Percentiles rank a stretch among this genome's conserved stretches.
Conservation (phyloP, 768 basidiomycete genomes). For the Kwoniella shandongensis region DNA sequence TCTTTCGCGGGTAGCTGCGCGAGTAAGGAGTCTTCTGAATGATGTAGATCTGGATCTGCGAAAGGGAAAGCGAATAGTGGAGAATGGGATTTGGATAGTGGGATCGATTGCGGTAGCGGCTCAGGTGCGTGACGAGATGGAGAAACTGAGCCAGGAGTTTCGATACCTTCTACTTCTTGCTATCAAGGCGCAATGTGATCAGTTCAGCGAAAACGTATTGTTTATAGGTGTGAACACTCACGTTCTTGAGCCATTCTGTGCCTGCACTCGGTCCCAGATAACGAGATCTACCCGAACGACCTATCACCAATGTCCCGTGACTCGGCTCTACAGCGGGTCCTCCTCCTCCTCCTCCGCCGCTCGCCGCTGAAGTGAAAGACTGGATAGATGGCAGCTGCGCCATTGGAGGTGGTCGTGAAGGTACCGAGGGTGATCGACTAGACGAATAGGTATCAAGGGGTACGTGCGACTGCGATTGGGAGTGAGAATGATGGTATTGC, state of each 20-base stretch:
- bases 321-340: constrained; percentile 18
- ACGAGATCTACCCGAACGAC: constrained; percentile 21
- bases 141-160: background rate
- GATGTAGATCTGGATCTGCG: background rate
- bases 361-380: background rate
- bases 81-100: background rate
- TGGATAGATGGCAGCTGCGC: background rate
- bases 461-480: background rate
- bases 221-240: constrained; percentile 15
- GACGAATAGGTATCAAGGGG: background rate
- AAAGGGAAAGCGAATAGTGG: constrained; percentile 18
- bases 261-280: constrained; percentile 35
- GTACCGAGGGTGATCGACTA: constrained; percentile 6
- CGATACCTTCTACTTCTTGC: constrained; percentile 23
- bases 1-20: constrained; percentile 20
- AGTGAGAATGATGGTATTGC: background rate
- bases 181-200: background rate
- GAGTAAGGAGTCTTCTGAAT: constrained; percentile 6
- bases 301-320: constrained; percentile 31
- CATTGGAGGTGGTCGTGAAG: background rate
- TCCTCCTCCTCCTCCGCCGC: background rate
- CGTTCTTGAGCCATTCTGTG: constrained; percentile 35
- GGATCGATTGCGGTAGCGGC: too few relatives aligned
- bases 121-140: background rate
- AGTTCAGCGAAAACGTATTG: too few relatives aligned